A percentile compares a stretch with the other conserved stretches of the same genome.
Evolutionary conservation across 2,329 filamentous ascomycete genomes (phyloP).

Genomic region (Nectriaceae sp.): DNA sequence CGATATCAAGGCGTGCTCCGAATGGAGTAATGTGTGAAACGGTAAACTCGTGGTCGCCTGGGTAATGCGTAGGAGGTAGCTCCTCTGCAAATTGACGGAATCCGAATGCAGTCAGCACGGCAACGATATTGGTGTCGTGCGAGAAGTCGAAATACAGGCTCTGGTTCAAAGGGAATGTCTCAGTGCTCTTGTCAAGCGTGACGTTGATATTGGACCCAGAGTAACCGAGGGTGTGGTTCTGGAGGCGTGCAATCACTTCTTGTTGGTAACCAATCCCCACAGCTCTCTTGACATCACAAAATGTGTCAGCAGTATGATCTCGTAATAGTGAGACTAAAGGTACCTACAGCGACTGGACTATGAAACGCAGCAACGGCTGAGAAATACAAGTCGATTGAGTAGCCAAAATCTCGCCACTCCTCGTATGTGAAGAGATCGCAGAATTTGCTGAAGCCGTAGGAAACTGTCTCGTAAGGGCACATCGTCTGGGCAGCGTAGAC

Average conservation of each 20-base stretch:
- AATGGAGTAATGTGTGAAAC: conserved; percentile 72
- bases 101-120: conserved; percentile 71
- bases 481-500: conserved; percentile 69
- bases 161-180: conserved; percentile 74
- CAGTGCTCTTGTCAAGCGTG: conserved; percentile 67
- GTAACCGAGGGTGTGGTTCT: conserved; percentile 64
- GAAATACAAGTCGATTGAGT: conserved; percentile 69
- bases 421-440: conserved; percentile 74
- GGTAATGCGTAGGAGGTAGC: conserved; percentile 57
- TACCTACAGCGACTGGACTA: conserved; percentile 60
- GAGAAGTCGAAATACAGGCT: conserved; percentile 76
- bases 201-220: conserved; percentile 64
- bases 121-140: conserved; percentile 74
- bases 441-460: conserved; percentile 73
- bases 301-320: background rate
- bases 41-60: conserved; percentile 61
- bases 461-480: conserved; percentile 78
- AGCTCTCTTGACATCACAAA: conserved; percentile 49
- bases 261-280: conserved; percentile 75
- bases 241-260: conserved; percentile 70
- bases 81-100: conserved; percentile 66
- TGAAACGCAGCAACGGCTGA: conserved; percentile 62
- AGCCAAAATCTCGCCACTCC: conserved; percentile 74
- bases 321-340: too few relatives aligned
- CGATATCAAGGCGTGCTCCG: conserved; percentile 71